Base-by-base conservation (phyloP, 179 eudicot species). In the Carnegiea gigantea region DNA sequence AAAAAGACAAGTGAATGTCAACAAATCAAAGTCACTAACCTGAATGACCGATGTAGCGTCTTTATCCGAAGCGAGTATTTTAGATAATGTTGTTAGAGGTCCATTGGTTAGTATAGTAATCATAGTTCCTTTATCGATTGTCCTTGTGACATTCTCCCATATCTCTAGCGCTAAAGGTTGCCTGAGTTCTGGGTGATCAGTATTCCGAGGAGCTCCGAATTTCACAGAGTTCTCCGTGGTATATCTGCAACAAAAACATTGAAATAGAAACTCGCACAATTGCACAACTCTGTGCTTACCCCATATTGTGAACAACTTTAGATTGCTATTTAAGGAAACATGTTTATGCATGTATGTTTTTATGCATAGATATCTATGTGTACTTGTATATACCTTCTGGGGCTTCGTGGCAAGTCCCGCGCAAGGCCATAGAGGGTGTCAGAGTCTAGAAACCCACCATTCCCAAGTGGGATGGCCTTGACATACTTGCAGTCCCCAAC, bases 351-450 rank as follows among this genome's bases (percentile, higher is more conserved):
- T 54, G n/a, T 17, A 54, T 48, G 53, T 4, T 3, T 54, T 15
- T 54, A 20, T 54, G 21, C 44, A 40, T 40, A 40, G 5, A 54
- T 54, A 20, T 54, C 36, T 33, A 4, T 44, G 15, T 10, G 5
- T 73, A 33, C 3, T 6, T 14, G 5, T 9, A 80, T 26, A 9
- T 84, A 92, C 98, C 98, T 93, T 30, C 98, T 84, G 49, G 95
- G 97, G 81, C 98, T 92, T 72, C 90, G 88, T 15, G 98, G 98
- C 76, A 95, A 80, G 62, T 84, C 80, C 36, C 93, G 93, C 72
- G 98, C 98, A 43, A 91, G 90, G 1, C 98, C 98, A n/a, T 82
- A 95, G 9, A 95, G 88, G 57, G 98, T 93, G 74, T 95, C 98
- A 20, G 98, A 92, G 88, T 95, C 98, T 9, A 95, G 84, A 77